Percentiles rank a stretch among this genome's conserved stretches.
phyloP scores from a whole-genome alignment of 177 flowering plant genomes.

The Vitis hybrid region DNA sequence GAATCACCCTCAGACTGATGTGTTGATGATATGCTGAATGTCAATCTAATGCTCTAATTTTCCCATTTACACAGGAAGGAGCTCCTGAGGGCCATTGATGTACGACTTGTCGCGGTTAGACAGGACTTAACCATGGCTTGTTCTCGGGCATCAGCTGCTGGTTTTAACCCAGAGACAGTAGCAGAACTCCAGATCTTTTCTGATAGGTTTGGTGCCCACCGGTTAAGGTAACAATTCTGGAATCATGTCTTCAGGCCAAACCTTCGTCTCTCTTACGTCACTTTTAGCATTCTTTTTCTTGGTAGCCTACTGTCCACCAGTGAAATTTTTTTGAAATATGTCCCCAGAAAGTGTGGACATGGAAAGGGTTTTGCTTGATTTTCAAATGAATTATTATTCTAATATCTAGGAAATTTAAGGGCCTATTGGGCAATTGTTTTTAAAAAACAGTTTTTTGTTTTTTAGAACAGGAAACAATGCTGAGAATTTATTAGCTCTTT shows the following conservation, averaged over 20 bases:
- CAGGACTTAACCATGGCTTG: slow-evolving; percentile 75
- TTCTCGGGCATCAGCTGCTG: slow-evolving; percentile 81
- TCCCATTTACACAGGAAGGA: slow-evolving; percentile 61
- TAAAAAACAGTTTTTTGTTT: too few species aligned
- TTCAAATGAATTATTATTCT: too few species aligned
- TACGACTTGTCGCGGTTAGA: slow-evolving; percentile 65
- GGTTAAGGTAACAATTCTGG: slow-evolving; percentile 64
- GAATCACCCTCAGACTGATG: background rate
- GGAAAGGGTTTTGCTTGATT: too few species aligned
- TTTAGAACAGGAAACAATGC: too few species aligned
- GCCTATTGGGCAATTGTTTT: too few species aligned
- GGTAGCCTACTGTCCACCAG: too few species aligned
- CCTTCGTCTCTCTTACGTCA: background rate
- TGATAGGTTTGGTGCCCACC: slow-evolving; percentile 77
- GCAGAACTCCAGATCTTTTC: slow-evolving; percentile 81
- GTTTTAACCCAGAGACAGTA: slow-evolving; percentile 71
- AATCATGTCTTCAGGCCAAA: background rate
- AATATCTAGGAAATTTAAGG: too few species aligned
- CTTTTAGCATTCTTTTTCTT: too few species aligned
- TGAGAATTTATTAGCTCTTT: too few species aligned
- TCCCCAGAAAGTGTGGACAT: too few species aligned
- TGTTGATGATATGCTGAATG: background rate
- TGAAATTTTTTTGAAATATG: too few species aligned
- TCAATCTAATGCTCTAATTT: background rate
- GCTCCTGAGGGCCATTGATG: slow-evolving; percentile 89